phyloP scores from a whole-genome alignment of 805 yeast species.

The Priceomyces castillae region DNA sequence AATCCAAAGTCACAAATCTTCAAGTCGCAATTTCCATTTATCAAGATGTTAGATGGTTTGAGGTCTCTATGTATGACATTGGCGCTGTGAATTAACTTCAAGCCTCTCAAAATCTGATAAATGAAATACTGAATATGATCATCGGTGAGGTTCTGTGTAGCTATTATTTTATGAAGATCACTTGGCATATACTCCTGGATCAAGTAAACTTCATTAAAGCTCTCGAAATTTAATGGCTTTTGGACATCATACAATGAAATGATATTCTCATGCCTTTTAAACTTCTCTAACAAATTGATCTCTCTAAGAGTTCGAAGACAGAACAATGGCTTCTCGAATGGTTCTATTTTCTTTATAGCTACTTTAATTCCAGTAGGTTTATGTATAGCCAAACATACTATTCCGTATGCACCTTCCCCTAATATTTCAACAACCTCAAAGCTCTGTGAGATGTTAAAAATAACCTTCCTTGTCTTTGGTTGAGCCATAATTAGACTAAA shows the following conservation, averaged over 20 bases:
- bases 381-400: conserved; percentile 69
- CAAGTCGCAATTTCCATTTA: conserved; percentile 69
- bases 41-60: conserved; percentile 68
- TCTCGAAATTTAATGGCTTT: conserved; percentile 56
- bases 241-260: conserved; percentile 65
- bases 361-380: conserved; percentile 59
- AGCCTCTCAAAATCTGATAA: conserved; percentile 67
- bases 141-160: conserved; percentile 54
- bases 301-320: conserved; percentile 72
- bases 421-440: conserved; percentile 58
- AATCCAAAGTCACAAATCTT: conserved; percentile 80
- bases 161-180: conserved; percentile 63
- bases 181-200: conserved; percentile 79
- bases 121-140: conserved; percentile 70
- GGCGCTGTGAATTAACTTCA: conserved; percentile 69
- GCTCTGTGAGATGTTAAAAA: conserved; percentile 62
- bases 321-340: conserved; percentile 62
- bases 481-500: not conserved
- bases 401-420: conserved; percentile 84
- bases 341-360: conserved; percentile 76
- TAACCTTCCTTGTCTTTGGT: conserved; percentile 16
- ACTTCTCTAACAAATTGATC: conserved; percentile 59
- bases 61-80: conserved; percentile 74
- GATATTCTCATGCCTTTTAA: conserved; percentile 67
- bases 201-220: conserved; percentile 67